phyloP scores from a whole-genome alignment of 2,329 filamentous ascomycete species.

The Alternaria arbusti region DNA sequence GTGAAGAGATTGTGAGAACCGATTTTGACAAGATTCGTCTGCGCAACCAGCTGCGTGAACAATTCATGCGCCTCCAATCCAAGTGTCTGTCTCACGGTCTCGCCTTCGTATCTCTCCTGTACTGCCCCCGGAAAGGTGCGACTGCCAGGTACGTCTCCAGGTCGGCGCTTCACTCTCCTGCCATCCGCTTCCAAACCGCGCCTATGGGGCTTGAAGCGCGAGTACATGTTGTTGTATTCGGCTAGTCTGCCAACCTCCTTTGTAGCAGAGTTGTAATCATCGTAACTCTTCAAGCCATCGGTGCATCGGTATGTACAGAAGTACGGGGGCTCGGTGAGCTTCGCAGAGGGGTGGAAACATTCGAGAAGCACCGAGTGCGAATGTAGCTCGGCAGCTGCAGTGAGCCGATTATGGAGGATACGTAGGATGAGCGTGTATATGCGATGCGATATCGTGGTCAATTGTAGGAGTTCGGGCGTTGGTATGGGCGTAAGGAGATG shows the following conservation, averaged over 20 bases:
- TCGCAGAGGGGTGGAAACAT: conserved; percentile 75
- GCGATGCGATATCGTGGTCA: conserved; percentile 66
- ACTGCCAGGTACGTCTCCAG: conserved; percentile 57
- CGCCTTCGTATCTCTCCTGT: conserved; percentile 41
- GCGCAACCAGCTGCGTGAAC: conserved; percentile 76
- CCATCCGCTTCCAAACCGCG: conserved; percentile 57
- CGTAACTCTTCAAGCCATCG: conserved; percentile 60
- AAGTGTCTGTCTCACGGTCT: conserved; percentile 65
- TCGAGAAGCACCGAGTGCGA: conserved; percentile 76
- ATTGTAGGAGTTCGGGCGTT: conserved; percentile 55
- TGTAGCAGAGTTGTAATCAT: conserved; percentile 41
- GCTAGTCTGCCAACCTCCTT: conserved; percentile 48
- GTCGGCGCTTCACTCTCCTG: conserved; percentile 49
- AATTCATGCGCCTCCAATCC: conserved; percentile 72
- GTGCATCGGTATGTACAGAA: conserved; percentile 73
- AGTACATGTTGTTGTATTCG: conserved; percentile 66
- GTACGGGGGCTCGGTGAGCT: conserved; percentile 71
- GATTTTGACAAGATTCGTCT: conserved; percentile 71
- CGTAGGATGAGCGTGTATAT: conserved; percentile 69
- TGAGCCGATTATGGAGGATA: conserved; percentile 69
- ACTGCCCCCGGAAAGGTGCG: conserved; percentile 45
- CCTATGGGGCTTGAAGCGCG: conserved; percentile 70
- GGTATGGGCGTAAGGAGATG: conserved; percentile 51
- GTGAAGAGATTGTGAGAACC: conserved; percentile 67
- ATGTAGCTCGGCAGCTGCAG: conserved; percentile 63